Conservation (phyloP, 139 green algal genomes). For the Limnomonas spitsbergensis region DNA sequence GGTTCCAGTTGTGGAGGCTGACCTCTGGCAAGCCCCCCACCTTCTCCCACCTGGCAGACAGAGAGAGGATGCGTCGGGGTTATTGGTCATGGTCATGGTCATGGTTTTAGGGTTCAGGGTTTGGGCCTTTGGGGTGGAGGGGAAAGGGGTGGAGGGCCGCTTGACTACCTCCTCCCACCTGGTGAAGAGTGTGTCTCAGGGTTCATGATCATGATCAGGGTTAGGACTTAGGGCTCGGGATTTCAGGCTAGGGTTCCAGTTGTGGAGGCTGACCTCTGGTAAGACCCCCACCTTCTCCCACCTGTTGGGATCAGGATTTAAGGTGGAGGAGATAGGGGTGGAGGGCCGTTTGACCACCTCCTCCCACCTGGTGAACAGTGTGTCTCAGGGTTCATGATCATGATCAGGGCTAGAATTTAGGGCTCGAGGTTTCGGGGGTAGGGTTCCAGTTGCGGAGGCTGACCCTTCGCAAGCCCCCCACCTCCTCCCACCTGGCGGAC, state of each 20-base stretch:
- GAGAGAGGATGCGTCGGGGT: too few species aligned
- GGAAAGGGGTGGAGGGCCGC: conserved; percentile 68
- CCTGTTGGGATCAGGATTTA: too few species aligned
- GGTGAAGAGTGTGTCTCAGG: too few species aligned
- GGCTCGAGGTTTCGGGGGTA: too few species aligned
- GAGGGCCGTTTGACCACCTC: too few species aligned
- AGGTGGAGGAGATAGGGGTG: too few species aligned
- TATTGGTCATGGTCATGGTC: not conserved
- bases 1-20: too few species aligned
- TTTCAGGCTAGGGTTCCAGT: too few species aligned
- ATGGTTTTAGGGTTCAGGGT: too few species aligned
- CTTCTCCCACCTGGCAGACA: conserved; percentile 63
- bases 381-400: conserved; percentile 7
- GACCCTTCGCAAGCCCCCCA: conserved; percentile 71
- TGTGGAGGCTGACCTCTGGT: conserved; percentile 63
- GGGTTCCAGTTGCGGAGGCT: too few species aligned
- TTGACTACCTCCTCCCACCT: conserved; percentile 80
- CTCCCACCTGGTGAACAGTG: conserved; percentile 60
- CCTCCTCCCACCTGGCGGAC: conserved; percentile 63
- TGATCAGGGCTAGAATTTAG: not conserved
- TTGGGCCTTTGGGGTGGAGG: too few species aligned
- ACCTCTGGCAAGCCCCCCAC: conserved; percentile 73
- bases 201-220: too few species aligned
- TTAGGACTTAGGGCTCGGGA: not conserved
- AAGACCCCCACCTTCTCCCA: conserved; percentile 81